A percentile compares a stretch with the other conserved stretches of the same genome.
Conservation (phyloP, 139 green algal genomes). For the Mesotaenium endlicherianum region DNA sequence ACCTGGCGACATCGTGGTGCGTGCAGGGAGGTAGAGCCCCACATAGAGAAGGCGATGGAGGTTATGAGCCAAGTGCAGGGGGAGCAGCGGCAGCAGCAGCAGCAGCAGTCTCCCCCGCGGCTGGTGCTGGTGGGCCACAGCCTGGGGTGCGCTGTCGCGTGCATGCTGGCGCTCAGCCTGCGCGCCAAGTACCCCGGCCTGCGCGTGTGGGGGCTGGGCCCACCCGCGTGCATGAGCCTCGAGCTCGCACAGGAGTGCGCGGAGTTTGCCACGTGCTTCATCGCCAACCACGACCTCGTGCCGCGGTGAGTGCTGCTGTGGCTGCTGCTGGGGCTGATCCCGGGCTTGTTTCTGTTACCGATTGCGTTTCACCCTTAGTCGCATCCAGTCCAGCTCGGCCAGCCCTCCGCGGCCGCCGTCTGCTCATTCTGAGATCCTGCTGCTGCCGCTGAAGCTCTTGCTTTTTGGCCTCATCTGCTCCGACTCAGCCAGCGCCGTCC, state of each 20-base stretch:
- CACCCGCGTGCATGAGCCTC: constrained; percentile 28
- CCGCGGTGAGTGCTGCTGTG: constrained; percentile 37
- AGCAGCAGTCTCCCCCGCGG: neutral
- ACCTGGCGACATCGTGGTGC: too few relatives aligned
- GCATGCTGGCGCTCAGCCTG: constrained; percentile 5
- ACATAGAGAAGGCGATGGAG: neutral
- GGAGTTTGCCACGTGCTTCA: constrained; percentile 12
- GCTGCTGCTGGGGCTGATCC: too few relatives aligned
- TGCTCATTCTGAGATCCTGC: too few relatives aligned
- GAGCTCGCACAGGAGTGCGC: constrained; percentile 5
- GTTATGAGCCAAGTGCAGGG: too few relatives aligned
- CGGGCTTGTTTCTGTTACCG: too few relatives aligned
- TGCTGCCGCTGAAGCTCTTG: too few relatives aligned
- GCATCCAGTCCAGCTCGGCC: too few relatives aligned
- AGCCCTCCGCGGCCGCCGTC: too few relatives aligned
- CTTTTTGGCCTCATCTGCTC: too few relatives aligned
- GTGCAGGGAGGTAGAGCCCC: constrained; percentile 6
- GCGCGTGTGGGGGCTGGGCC: constrained; percentile 4
- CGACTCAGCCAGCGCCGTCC: too few relatives aligned
- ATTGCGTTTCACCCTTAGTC: too few relatives aligned
- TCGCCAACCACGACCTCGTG: constrained; percentile 28
- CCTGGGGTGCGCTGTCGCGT: constrained; percentile 13
- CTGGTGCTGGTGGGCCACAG: constrained; percentile 34
- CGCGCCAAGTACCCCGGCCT: constrained; percentile 7
- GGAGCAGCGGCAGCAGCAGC: too few relatives aligned